These are phyloP conservation scores for Quercus lobata DNA, from an alignment of 331 rosid genomes.

Conservation along the genomic window DNA sequence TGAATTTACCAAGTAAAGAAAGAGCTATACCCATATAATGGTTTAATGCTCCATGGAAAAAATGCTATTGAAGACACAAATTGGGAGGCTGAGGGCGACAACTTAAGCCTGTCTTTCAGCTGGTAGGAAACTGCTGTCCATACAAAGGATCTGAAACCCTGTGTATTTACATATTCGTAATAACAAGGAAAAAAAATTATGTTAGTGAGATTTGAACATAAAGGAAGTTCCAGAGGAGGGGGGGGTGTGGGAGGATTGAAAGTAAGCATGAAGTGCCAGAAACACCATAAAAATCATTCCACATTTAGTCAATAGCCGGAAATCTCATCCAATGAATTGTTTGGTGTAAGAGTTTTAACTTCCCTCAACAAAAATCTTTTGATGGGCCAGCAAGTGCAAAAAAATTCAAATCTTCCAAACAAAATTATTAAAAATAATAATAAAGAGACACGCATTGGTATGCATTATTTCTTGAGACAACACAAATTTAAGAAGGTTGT, in stretches of 20 bases:
- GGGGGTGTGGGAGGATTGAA: background rate
- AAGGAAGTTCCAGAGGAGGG: no score
- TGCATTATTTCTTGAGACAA: no score
- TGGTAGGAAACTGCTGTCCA: slow-evolving; percentile 92
- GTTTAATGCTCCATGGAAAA: slow-evolving; percentile 92
- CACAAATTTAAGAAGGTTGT: no score
- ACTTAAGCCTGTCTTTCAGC: slow-evolving; percentile 67
- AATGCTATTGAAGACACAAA: slow-evolving; percentile 66
- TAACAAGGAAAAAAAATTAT: background rate
- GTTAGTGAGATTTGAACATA: background rate
- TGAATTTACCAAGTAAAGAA: background rate
- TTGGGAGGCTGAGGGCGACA: slow-evolving; percentile 86
- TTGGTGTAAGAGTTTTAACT: no score
- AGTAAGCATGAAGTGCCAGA: background rate
- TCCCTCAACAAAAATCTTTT: no score
- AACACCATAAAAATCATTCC: background rate
- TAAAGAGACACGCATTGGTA: no score
- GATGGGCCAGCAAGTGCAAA: no score
- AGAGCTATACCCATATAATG: slow-evolving; percentile 70
- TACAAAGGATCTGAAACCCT: slow-evolving; percentile 92
- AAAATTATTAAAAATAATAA: no score
- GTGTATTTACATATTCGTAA: slow-evolving; percentile 11
- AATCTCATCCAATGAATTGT: no score
- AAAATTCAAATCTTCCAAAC: no score
- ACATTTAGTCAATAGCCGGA: no score